Base-by-base conservation (phyloP, 495 filamentous ascomycete genomes). In the Neurospora discreta region DNA sequence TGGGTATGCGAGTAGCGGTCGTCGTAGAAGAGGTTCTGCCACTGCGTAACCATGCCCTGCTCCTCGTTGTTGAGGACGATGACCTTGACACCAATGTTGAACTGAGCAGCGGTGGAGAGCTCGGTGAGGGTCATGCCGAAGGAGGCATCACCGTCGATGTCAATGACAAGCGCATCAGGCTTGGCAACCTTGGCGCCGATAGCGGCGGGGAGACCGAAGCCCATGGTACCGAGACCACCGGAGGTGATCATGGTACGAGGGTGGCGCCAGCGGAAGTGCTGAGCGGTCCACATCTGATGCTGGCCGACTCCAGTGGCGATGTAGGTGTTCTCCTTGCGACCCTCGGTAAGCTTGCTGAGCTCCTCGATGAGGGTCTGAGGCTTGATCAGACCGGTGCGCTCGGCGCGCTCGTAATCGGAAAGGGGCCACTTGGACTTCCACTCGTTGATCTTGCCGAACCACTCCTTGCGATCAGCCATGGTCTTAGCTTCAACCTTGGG, bases 241-340 rank as follows among this genome's bases (percentile, higher is more conserved):
- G 93, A 97, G 16, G 94, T 95, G 80, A 97, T 89, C 89, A 97
- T 91, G 70, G 92, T 91, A 44, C 94, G 89, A 30, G 93, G 93
- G 74, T 93, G 81, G 43, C 91, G 85, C 94, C 94, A 98, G 70
- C 93, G 89, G 85, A 91, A 98, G 81, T 97, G 93, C 82, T 98
- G 93, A 10, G 93, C 94, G 9, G 91, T 84, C 95, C 95, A 97
- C 95, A 98, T 98, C 82, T 97, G 95, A 79, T 98, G 94, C 79
- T 97, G 94, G 41, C 95, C 94, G 40, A 97, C 94, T 75, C 94
- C 94, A 1, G 94, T 98, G 6, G 93, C 82, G 77, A 98, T 95
- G 77, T 95, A 88, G 15, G 92, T 95, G 70, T 88, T 83, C 13
- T 95, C 84, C 78, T 97, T 95, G 71, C 89, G 88, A 74, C 88